phyloP scores from a whole-genome alignment of 495 filamentous ascomycete species.

The Penicillium crystallinum region DNA sequence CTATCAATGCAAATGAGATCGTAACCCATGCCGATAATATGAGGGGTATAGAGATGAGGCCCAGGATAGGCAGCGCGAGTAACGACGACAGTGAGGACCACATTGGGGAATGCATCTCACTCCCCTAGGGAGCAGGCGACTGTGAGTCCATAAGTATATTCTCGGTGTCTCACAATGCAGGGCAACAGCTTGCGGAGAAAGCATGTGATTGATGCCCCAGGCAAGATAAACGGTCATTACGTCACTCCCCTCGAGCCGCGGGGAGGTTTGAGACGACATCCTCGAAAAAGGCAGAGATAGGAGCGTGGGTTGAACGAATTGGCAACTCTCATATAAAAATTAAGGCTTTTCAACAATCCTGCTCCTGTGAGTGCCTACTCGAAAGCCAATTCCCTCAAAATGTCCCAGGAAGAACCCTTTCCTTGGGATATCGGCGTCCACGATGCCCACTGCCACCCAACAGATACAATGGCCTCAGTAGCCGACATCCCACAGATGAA shows the following conservation, averaged over 20 bases:
- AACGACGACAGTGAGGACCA: slow-evolving; percentile 44
- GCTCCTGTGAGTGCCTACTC: not conserved
- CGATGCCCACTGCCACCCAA: slow-evolving; percentile 98
- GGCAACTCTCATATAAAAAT: too few species aligned
- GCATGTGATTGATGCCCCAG: slow-evolving; percentile 3
- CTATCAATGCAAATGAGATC: slow-evolving; percentile 57
- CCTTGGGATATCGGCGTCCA: slow-evolving; percentile 84
- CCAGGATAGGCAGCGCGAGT: slow-evolving; percentile 57
- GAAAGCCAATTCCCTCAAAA: slow-evolving; percentile 4
- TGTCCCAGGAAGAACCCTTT: slow-evolving; percentile 39
- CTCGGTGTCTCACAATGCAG: not conserved
- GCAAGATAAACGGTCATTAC: not conserved
- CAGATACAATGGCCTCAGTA: slow-evolving; percentile 80
- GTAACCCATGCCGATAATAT: slow-evolving; percentile 65
- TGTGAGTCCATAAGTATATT: not conserved
- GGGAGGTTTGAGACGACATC: not conserved
- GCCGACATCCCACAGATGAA: slow-evolving; percentile 68
- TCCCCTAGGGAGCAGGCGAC: not conserved
- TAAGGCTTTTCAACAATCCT: not conserved
- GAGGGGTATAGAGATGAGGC: slow-evolving; percentile 63
- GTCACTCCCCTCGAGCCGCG: not conserved
- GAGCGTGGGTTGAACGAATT: not conserved
- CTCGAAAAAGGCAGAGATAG: not conserved
- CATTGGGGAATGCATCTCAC: not conserved
- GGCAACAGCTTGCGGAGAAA: slow-evolving; percentile 2